Base-by-base conservation (phyloP, 768 basidiomycete species). In the Cystofilobasidium bisporidii region DNA sequence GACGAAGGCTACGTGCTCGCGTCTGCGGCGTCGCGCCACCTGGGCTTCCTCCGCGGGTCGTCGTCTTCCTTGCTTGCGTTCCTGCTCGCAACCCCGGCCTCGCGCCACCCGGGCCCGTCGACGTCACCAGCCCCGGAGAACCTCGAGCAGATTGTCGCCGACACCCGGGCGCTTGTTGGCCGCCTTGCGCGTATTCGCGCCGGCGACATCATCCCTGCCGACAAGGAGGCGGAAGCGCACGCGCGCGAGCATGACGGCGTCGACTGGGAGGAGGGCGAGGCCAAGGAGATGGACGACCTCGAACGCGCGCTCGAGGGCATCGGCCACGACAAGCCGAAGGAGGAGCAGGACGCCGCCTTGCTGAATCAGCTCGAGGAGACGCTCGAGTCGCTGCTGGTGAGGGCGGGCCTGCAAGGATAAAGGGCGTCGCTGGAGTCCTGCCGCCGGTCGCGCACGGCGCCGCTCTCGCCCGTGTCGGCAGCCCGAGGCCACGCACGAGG, bases 221-320 rank as follows among this genome's bases (percentile, higher is more conserved):
- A 94, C 78, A 67, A 83, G 12, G 86, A 93, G 72, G 87, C 90
- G 0, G 85, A 88, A 72, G 82, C 80, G 61, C 92, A 94, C 75
- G 87, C 86, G 6, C 71, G 71, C 63, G 73, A 71, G 50, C 78
- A 80, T 62, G 76, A 73, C 53, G 72, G 58, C 45, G 65, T 61
- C 24, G 71, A 66, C 30, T 66, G 65, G 65, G 32, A 66, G 26
- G 58, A 64, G 38, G 55, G 55, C 18, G 63, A 28, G 55, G 57
- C 30, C 70, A 63, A 24, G 72, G 28, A 79, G 79, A 56, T 64
- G 63, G 83, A 87, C 67, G 87, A 88, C 73, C 75, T 85, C 15
- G 81, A 81, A 57, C 67, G 73, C n/a, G 80, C 80, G 24, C 62
- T 74, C 28, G 73, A 74, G n/a, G 69, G 69, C 30, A 70, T 75